Conservation (phyloP, 2,329 filamentous ascomycete genomes). For the Endocalyx cinctus region DNA sequence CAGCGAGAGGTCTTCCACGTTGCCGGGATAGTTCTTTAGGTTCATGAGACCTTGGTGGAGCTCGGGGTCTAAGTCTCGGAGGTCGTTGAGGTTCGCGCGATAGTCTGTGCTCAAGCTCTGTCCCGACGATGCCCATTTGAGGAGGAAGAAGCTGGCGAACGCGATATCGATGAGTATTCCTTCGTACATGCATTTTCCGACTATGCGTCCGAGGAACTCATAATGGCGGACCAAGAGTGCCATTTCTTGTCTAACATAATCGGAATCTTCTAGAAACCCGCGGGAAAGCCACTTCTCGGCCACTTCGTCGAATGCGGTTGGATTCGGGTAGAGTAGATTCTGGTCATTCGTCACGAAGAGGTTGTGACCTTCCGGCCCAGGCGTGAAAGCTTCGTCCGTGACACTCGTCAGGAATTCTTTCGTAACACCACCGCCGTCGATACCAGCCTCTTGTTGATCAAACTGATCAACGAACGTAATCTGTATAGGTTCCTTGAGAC, state of each 20-base stretch:
- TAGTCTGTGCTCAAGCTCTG: constrained; percentile 57
- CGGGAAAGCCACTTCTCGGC: constrained; percentile 51
- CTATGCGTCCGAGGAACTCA: constrained; percentile 86
- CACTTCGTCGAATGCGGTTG: constrained; percentile 66
- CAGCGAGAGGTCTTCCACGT: constrained; percentile 74
- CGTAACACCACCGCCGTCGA: constrained; percentile 93
- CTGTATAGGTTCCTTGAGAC: constrained; percentile 89
- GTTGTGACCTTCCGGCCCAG: constrained; percentile 41
- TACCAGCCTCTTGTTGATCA: constrained; percentile 80
- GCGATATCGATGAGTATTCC: constrained; percentile 89
- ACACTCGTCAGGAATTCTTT: constrained; percentile 94
- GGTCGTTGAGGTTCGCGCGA: constrained; percentile 88
- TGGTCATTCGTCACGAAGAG: constrained; percentile 83
- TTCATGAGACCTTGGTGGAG: constrained; percentile 80
- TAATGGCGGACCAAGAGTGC: constrained; percentile 65
- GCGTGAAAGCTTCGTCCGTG: constrained; percentile 74
- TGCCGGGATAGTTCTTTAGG: constrained; percentile 79
- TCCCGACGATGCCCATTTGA: constrained; percentile 85
- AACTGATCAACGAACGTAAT: constrained; percentile 96
- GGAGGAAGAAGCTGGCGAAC: constrained; percentile 92
- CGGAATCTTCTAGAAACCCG: constrained; percentile 47
- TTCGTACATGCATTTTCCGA: constrained; percentile 97
- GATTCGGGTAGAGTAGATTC: constrained; percentile 85
- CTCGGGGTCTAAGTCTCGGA: constrained; percentile 85
- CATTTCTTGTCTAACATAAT: constrained; percentile 54